Percentiles rank a stretch among this genome's conserved stretches.
phyloP scores from a whole-genome alignment of 345 rosid species.

The Kernera saxatilis region DNA sequence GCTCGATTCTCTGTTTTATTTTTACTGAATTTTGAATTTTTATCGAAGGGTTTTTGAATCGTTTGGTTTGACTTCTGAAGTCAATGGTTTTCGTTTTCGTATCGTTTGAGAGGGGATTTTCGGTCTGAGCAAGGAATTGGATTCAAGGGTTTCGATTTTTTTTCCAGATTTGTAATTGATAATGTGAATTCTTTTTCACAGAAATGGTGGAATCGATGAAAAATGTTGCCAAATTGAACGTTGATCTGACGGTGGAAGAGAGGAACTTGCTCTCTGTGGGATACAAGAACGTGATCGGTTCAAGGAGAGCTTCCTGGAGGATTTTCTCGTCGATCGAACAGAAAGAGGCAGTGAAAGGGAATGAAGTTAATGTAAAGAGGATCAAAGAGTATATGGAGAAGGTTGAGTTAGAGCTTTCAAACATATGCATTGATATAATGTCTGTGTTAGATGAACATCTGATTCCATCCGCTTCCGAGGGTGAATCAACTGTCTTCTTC shows the following conservation, averaged over 20 bases:
- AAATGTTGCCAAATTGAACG: constrained; percentile 44
- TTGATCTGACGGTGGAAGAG: constrained; percentile 53
- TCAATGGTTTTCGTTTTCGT: background rate
- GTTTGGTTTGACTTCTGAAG: background rate
- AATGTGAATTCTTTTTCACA: constrained; percentile 10
- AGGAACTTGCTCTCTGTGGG: constrained; percentile 54
- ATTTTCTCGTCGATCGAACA: constrained; percentile 49
- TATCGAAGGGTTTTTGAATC: background rate
- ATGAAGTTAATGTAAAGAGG: constrained; percentile 45
- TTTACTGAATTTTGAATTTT: background rate
- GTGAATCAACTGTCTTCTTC: constrained; percentile 63
- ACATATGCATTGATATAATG: constrained; percentile 54
- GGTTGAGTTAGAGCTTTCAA: constrained; percentile 52
- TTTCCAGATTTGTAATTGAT: background rate
- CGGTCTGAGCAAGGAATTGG: background rate
- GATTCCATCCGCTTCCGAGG: constrained; percentile 50
- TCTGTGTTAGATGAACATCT: constrained; percentile 58
- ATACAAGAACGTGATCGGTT: constrained; percentile 55
- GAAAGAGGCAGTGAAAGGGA: constrained; percentile 51
- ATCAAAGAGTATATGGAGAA: constrained; percentile 56
- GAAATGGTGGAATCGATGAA: constrained; percentile 59
- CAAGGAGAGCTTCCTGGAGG: constrained; percentile 61
- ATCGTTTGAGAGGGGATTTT: background rate
- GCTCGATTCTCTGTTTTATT: background rate
- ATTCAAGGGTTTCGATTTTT: background rate